Percentiles rank a stretch among this genome's conserved stretches.
Conservation (phyloP, 164 flowering plant species). For the Umbellularia californica region DNA sequence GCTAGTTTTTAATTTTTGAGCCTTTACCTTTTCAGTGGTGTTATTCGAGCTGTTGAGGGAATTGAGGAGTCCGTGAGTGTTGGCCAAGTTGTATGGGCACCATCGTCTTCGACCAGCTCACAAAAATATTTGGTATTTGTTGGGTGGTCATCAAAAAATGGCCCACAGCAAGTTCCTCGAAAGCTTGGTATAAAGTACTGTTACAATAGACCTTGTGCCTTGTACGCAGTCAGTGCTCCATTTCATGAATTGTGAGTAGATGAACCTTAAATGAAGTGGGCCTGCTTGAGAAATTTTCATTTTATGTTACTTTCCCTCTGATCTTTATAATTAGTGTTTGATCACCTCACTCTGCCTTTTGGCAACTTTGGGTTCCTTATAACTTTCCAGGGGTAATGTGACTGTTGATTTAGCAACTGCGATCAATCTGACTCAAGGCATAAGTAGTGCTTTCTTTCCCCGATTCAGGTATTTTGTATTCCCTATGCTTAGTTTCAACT, state of each 20-base stretch:
- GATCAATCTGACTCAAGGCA: constrained; percentile 58
- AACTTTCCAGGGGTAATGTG: constrained; percentile 29
- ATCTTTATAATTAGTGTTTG: neutral
- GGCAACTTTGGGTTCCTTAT: constrained; percentile 1
- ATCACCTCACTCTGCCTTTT: neutral
- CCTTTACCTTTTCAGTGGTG: constrained; percentile 56
- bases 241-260: constrained; percentile 25
- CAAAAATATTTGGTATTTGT: constrained; percentile 74
- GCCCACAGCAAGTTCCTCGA: constrained; percentile 31
- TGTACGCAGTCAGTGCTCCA: constrained; percentile 70
- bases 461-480: constrained; percentile 59
- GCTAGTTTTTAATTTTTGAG: constrained; percentile 4
- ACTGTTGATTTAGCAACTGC: constrained; percentile 27
- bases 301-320: neutral
- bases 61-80: constrained; percentile 64
- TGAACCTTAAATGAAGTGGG: constrained; percentile 39
- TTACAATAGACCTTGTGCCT: constrained; percentile 82
- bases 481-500: neutral
- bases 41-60: constrained; percentile 59
- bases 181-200: constrained; percentile 96
- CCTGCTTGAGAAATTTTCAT: neutral
- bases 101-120: constrained; percentile 29
- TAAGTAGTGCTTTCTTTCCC: constrained; percentile 83
- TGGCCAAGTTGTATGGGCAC: constrained; percentile 98
- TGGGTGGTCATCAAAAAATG: constrained; percentile 68